Evolutionary conservation across 768 basidiomycete genomes (phyloP), one percentile per base, ranked within the genome.

Genomic region (Boletus rex-veris): DNA sequence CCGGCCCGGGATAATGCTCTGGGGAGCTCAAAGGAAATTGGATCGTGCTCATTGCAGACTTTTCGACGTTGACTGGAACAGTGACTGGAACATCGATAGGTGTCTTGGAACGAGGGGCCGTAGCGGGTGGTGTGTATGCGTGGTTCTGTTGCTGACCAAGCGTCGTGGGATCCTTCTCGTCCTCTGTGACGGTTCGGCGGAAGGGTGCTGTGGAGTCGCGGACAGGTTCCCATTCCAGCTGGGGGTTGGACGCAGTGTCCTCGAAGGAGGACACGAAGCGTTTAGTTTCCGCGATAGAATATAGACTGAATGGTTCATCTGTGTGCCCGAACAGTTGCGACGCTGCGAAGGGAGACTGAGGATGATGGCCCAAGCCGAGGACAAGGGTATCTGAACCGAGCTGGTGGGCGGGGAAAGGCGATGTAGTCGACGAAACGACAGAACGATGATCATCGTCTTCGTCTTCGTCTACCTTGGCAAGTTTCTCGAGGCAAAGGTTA

Each of bases 401-500:
- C 60, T 94, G 91, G 60, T 92, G 88, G 14, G 87, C 84, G 39
- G 90, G 84, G 57, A 90, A 88, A 15, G 85, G 83, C 2, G 83
- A 80, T 2, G 84, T 78, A 4, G 78, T 74, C 18, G 84, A 84
- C 3, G 92, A 94, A 28, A 83, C 75, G 51, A 95, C 77, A 6
- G 92, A 93, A 46, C 90, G 84, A 33, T 81, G 81, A 61, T 92
- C 90, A 48, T 96, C 94, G 43, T 97, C 92, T 51, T 96, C 91
- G 48, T 95, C 91, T 48, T 90, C 86, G 48, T 89, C 88, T 7
- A 87, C 92, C 58, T 85, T 90, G 50, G 90, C 87, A 52, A 95
- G 82, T 71, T 93, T 93, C 59, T 90, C 88, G n/a, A 96, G 76
- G 69, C 96, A 98, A 14, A 97, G 75, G 62, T 98, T 98, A 73